Conservation (phyloP, 768 basidiomycete species). For the Collybia sp. region DNA sequence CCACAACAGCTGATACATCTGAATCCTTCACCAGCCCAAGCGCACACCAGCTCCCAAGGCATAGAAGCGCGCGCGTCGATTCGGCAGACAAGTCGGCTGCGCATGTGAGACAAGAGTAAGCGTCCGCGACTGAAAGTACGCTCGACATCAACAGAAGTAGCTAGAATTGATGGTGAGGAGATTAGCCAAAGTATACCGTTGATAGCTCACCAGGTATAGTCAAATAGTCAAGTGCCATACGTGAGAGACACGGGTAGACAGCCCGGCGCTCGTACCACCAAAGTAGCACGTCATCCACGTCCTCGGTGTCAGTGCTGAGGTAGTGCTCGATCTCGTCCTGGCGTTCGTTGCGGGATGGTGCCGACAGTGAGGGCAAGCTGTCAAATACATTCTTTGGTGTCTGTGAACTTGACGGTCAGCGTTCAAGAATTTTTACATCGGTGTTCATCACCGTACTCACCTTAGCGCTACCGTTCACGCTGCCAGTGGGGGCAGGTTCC, state of each 20-base stretch:
- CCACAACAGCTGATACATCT: conserved; percentile 13
- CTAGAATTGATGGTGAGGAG: conserved; percentile 8
- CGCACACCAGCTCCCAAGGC: conserved; percentile 17
- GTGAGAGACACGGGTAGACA: conserved; percentile 17
- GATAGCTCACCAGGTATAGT: conserved; percentile 21
- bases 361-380: not conserved
- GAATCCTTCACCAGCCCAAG: conserved; percentile 13
- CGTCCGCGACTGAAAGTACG: conserved; percentile 21
- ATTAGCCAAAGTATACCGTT: not conserved
- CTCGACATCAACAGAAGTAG: conserved; percentile 22
- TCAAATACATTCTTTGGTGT: conserved; percentile 9
- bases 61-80: conserved; percentile 17
- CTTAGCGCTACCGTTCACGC: too few relatives aligned
- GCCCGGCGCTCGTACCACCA: conserved; percentile 19
- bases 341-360: not conserved
- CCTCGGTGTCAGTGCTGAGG: conserved; percentile 15
- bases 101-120: conserved; percentile 17
- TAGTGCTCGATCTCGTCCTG: conserved; percentile 17
- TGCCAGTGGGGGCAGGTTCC: too few relatives aligned
- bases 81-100: conserved; percentile 16
- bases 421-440: too few relatives aligned
- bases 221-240: conserved; percentile 27
- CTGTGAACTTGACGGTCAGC: too few relatives aligned
- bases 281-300: conserved; percentile 12
- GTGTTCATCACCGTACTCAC: too few relatives aligned